These are phyloP conservation scores for Orbilia oligospora DNA, from an alignment of 2,329 filamentous ascomycete genomes.

Conservation along the genomic window DNA sequence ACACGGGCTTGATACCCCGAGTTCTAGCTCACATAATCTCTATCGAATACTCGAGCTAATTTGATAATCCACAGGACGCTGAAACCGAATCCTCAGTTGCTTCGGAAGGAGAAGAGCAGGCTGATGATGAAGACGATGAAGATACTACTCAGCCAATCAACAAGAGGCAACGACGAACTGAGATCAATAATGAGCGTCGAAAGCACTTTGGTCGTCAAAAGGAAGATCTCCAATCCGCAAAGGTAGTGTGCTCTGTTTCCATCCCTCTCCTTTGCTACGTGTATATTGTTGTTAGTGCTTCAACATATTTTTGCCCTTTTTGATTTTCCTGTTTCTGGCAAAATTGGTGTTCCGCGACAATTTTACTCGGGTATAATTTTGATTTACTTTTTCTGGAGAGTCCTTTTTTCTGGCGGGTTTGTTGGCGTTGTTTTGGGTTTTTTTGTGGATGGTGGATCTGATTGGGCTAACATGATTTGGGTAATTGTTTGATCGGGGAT, in stretches of 20 bases:
- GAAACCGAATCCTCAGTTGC: slow-evolving; percentile 42
- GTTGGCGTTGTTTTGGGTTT: slow-evolving; percentile 43
- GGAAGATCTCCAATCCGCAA: slow-evolving; percentile 89
- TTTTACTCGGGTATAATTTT: slow-evolving; percentile 52
- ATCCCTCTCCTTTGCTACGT: slow-evolving; percentile 21
- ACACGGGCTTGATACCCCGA: slow-evolving; percentile 18
- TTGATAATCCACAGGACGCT: slow-evolving; percentile 51
- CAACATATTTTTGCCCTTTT: slow-evolving; percentile 35
- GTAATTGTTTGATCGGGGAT: slow-evolving; percentile 60
- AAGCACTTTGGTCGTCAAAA: slow-evolving; percentile 97
- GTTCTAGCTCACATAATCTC: slow-evolving; percentile 25
- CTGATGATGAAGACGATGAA: slow-evolving; percentile 69
- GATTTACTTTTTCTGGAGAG: slow-evolving; percentile 53
- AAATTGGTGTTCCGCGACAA: slow-evolving; percentile 56
- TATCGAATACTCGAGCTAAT: slow-evolving; percentile 42
- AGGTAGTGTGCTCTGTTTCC: slow-evolving; percentile 73
- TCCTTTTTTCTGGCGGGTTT: slow-evolving; percentile 55
- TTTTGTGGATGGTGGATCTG: slow-evolving; percentile 37
- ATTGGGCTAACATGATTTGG: slow-evolving; percentile 56
- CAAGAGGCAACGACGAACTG: slow-evolving; percentile 86
- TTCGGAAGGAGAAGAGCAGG: slow-evolving; percentile 56
- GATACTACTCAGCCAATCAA: slow-evolving; percentile 79
- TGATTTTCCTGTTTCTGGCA: slow-evolving; percentile 31
- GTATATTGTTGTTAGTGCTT: slow-evolving; percentile 8
- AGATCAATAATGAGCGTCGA: slow-evolving; percentile 83